Evolutionary conservation across 2,329 filamentous ascomycete genomes (phyloP).

Genomic region (Pestalotiopsis sp.): DNA sequence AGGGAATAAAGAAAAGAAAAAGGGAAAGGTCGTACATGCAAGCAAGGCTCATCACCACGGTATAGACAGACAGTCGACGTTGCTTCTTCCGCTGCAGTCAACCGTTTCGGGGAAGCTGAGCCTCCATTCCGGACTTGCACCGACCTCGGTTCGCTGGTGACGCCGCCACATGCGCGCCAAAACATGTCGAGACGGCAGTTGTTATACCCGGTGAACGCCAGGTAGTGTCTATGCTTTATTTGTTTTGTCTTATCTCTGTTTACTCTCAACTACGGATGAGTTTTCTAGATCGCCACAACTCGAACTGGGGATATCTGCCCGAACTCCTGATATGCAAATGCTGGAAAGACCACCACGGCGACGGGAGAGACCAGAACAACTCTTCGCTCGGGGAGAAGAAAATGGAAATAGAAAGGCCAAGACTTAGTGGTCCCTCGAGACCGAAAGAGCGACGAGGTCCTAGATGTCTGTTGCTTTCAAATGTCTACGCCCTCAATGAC

Average conservation of each 20-base stretch:
- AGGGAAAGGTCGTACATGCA: no score
- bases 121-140: no score
- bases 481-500: constrained; percentile 9
- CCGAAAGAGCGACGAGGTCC: background rate
- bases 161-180: no score
- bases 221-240: background rate
- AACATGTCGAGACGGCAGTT: no score
- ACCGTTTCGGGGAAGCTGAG: no score
- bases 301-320: constrained; percentile 4
- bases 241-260: background rate
- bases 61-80: no score
- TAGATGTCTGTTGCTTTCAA: background rate
- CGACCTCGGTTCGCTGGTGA: no score
- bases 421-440: background rate
- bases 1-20: no score
- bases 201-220: no score
- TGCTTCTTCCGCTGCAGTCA: no score
- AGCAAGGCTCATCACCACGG: no score
- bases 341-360: background rate
- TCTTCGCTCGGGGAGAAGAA: background rate
- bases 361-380: background rate
- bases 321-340: constrained; percentile 8
- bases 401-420: background rate
- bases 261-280: background rate
- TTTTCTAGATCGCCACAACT: constrained; percentile 1